These are phyloP conservation scores for Fusarium marasasianum DNA, from an alignment of 2,329 filamentous ascomycete species.

Conservation along the genomic window DNA sequence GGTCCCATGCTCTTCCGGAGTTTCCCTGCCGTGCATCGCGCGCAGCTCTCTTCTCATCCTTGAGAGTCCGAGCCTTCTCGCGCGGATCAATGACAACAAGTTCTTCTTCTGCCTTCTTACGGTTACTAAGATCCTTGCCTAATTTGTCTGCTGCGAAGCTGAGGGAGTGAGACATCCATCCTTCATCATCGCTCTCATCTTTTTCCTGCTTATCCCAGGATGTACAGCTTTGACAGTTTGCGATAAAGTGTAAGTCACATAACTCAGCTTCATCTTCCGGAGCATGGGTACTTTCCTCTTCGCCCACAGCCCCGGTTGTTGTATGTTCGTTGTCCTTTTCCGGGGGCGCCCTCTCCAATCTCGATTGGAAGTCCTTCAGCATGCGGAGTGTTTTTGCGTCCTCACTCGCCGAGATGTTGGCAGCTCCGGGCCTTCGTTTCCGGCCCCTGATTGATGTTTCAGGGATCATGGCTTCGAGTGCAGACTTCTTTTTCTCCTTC, in stretches of 20 bases:
- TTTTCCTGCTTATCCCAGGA: slow-evolving; percentile 78
- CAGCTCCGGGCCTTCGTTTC: slow-evolving; percentile 70
- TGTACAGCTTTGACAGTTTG: slow-evolving; percentile 90
- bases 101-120: slow-evolving; percentile 90
- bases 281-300: slow-evolving; percentile 34
- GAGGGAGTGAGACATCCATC: slow-evolving; percentile 88
- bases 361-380: slow-evolving; percentile 81
- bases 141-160: slow-evolving; percentile 89
- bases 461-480: slow-evolving; percentile 79
- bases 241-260: slow-evolving; percentile 96
- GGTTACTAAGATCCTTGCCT: slow-evolving; percentile 91
- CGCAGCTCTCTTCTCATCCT: slow-evolving; percentile 69
- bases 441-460: slow-evolving; percentile 74
- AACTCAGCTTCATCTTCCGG: slow-evolving; percentile 75
- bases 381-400: slow-evolving; percentile 74
- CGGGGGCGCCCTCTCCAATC: slow-evolving; percentile 67
- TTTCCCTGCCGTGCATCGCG: slow-evolving; percentile 64
- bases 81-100: slow-evolving; percentile 92
- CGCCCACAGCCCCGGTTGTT: slow-evolving; percentile 37
- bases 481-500: slow-evolving; percentile 70
- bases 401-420: slow-evolving; percentile 60
- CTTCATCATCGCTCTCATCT: slow-evolving; percentile 68
- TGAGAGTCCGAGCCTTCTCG: slow-evolving; percentile 79
- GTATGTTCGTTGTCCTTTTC: slow-evolving; percentile 47
- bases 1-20: slow-evolving; percentile 67